phyloP scores from a whole-genome alignment of 352 stramenopile species.

The Globisporangium mamillatum region DNA sequence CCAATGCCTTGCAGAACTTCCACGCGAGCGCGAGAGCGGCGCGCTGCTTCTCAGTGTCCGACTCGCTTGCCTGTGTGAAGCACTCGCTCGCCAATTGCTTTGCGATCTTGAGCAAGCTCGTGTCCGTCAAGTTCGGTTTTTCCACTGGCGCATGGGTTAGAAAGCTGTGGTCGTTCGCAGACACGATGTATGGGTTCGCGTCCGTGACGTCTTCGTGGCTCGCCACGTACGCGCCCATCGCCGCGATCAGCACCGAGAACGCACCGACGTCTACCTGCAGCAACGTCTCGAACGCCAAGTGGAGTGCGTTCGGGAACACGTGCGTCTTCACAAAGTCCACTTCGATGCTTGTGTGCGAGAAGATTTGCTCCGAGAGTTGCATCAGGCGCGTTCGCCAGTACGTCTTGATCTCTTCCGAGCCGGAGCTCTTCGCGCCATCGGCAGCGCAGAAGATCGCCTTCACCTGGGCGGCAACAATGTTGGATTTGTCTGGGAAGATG shows the following conservation, averaged over 20 bases:
- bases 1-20: constrained; percentile 65
- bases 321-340: constrained; percentile 50
- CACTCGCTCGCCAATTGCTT: constrained; percentile 23
- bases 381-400: constrained; percentile 60
- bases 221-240: constrained; percentile 51
- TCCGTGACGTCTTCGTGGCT: constrained; percentile 46
- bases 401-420: constrained; percentile 15
- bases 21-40: constrained; percentile 48
- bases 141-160: constrained; percentile 20
- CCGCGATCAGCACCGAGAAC: constrained; percentile 54
- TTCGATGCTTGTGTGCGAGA: constrained; percentile 51
- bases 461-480: constrained; percentile 37
- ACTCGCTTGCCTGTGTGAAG: not conserved
- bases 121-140: constrained; percentile 23
- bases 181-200: constrained; percentile 42
- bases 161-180: constrained; percentile 39
- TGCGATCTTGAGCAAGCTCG: constrained; percentile 31
- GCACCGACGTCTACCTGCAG: constrained; percentile 29
- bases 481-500: constrained; percentile 43
- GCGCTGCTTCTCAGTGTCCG: not conserved
- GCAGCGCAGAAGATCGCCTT: constrained; percentile 42
- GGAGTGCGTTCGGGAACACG: constrained; percentile 57
- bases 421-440: constrained; percentile 7
- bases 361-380: constrained; percentile 40
- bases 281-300: constrained; percentile 51